phyloP scores from a whole-genome alignment of 2,329 filamentous ascomycete genomes.

The Gaeumannomyces sp. region DNA sequence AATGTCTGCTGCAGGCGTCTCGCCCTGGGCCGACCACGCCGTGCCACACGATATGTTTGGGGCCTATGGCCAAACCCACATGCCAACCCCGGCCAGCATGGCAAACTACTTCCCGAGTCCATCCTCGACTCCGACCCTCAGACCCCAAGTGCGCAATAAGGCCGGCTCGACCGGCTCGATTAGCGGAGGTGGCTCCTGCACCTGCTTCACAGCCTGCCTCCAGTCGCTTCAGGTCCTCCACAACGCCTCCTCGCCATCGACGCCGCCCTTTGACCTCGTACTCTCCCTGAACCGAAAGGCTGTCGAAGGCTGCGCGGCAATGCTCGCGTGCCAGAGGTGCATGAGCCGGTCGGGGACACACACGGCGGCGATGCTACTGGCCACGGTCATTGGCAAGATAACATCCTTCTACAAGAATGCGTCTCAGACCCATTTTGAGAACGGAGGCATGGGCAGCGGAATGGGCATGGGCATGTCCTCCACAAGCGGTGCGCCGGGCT shows the following conservation, averaged over 20 bases:
- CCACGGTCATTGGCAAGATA: slow-evolving; percentile 42
- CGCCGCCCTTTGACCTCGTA: slow-evolving; percentile 37
- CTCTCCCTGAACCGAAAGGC: slow-evolving; percentile 41
- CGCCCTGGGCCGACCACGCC: slow-evolving; percentile 18
- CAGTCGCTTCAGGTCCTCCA: slow-evolving; percentile 41
- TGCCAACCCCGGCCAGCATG: slow-evolving; percentile 30
- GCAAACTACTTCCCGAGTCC: slow-evolving; percentile 35
- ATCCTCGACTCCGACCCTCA: slow-evolving; percentile 29
- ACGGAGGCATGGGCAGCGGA: slow-evolving; percentile 13
- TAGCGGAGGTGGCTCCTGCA: slow-evolving; percentile 27
- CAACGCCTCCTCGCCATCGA: slow-evolving; percentile 32
- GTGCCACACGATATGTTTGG: slow-evolving; percentile 24
- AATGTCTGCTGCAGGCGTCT: slow-evolving; percentile 22
- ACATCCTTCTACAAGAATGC: slow-evolving; percentile 40
- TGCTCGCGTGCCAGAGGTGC: slow-evolving; percentile 40
- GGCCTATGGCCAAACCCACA: slow-evolving; percentile 23
- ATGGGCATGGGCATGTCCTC: slow-evolving; percentile 14
- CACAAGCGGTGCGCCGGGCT: not conserved
- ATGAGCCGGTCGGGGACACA: slow-evolving; percentile 36
- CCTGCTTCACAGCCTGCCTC: slow-evolving; percentile 40
- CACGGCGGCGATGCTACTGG: slow-evolving; percentile 43
- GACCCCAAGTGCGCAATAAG: slow-evolving; percentile 24
- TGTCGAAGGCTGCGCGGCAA: slow-evolving; percentile 39
- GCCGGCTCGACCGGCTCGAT: slow-evolving; percentile 18
- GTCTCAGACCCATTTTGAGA: slow-evolving; percentile 32